phyloP scores from a whole-genome alignment of 2,329 filamentous ascomycete species.

The Aureobasidium sp. region DNA sequence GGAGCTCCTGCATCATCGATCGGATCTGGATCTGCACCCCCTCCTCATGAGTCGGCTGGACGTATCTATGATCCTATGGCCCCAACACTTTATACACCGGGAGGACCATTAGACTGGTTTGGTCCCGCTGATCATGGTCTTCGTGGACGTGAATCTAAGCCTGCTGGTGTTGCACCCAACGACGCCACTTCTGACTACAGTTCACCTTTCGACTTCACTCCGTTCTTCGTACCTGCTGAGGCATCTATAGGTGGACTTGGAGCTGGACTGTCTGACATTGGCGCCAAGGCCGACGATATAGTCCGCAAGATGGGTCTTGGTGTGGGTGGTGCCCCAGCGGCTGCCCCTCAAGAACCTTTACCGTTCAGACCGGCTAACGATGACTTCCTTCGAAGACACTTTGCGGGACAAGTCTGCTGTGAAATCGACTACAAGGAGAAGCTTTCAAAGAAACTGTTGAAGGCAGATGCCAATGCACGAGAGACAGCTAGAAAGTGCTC shows the following conservation, averaged over 20 bases:
- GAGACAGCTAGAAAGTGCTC: background rate
- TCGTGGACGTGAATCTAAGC: background rate
- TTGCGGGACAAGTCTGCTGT: background rate
- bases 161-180: too few relatives aligned
- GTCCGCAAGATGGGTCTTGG: background rate
- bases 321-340: background rate
- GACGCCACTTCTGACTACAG: background rate
- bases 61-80: background rate
- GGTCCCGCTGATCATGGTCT: too few relatives aligned
- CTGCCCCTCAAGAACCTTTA: background rate
- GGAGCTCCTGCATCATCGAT: background rate
- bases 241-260: background rate
- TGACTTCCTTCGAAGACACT: background rate
- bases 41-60: background rate
- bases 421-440: background rate
- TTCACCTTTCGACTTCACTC: background rate
- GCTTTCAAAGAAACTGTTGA: background rate
- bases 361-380: background rate
- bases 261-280: background rate
- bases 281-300: background rate
- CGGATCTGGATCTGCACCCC: background rate
- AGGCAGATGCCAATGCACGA: too few relatives aligned
- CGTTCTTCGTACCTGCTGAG: background rate
- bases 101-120: too few relatives aligned
- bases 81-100: too few relatives aligned